Evolutionary conservation across 345 rosid species (phyloP), one percentile per base, ranked within the genome.

Genomic region (Rhodamnia rubescens): DNA sequence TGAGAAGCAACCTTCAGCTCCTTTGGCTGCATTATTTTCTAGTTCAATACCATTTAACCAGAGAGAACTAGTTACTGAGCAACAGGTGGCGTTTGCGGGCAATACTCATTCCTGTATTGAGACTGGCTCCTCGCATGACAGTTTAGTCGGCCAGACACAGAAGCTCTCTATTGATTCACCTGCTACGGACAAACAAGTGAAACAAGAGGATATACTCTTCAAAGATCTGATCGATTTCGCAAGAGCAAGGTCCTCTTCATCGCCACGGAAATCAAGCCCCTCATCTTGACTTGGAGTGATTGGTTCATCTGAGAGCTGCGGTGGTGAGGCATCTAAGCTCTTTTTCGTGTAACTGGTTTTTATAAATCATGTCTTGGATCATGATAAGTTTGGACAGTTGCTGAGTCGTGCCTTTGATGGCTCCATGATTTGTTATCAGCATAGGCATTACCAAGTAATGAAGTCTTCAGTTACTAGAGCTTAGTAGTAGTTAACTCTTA

Each of bases 201-300:
- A 93, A 88, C 94, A 94, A 51, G 98, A 97, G 88, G 98, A 95
- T 87, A 94, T 89, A 61, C 96, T 97, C 83, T 96, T 97, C 92
- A 93, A 95, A 89, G 99, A 96, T 89, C 91, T 97, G 74, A 90
- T 97, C 58, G 99, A 96, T 87, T 95, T 96, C 88, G 95, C 98
- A 1, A 97, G 91, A 91, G 80, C 7, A 2, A 69, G 78, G 80
- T 5, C 75, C 21, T 64, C 75, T 29, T 64, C 80, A 9, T 36
- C 47, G 47, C 47, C 7, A 0, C 80, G 5, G 47, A 69, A 69
- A 36, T 69, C 80, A 32, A 69, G 12, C 11, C 78, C 1, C 10
- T 21, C 78, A 36, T 69, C 80, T 69, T 69, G 80, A 69, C 21
- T 36, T 18, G 47, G 47, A 69, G 26, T 9, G 80, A 69, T 69